A percentile compares a stretch with the other conserved stretches of the same genome.
Conservation (phyloP, 1,284 basidiomycete species). For the Tranzscheliella williamsii region DNA sequence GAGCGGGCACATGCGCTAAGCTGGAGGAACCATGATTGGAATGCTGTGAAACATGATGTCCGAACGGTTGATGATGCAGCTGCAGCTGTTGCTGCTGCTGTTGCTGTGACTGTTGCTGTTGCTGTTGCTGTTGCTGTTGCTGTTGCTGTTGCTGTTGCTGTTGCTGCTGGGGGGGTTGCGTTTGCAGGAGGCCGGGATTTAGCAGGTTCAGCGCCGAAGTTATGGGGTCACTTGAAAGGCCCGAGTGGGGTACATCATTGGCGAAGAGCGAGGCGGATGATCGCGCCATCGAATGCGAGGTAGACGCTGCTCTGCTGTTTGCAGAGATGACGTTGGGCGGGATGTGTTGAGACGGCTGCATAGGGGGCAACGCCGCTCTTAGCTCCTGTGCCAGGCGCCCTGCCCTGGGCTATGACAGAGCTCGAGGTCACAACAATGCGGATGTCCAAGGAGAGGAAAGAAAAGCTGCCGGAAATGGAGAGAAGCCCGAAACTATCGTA, state of each 20-base stretch:
- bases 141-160: constrained; percentile 4
- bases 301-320: too few relatives aligned
- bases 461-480: too few relatives aligned
- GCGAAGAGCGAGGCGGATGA: constrained; percentile 7
- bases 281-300: constrained; percentile 9
- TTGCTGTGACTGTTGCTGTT: constrained; percentile 8
- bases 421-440: too few relatives aligned
- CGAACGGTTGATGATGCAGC: constrained; percentile 16
- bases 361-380: constrained; percentile 2
- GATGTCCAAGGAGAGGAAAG: too few relatives aligned
- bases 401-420: background rate
- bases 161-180: constrained; percentile 22
- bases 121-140: background rate
- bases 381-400: background rate
- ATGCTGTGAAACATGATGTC: constrained; percentile 20
- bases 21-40: constrained; percentile 5
- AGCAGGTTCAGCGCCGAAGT: constrained; percentile 21
- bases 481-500: too few relatives aligned
- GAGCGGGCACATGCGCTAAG: constrained; percentile 18
- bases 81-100: constrained; percentile 13
- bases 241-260: background rate
- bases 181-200: constrained; percentile 17
- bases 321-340: constrained; percentile 17
- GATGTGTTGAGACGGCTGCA: constrained; percentile 30
- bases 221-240: constrained; percentile 6